phyloP scores from a whole-genome alignment of 495 filamentous ascomycete species.

The Amorphotheca resinae region DNA sequence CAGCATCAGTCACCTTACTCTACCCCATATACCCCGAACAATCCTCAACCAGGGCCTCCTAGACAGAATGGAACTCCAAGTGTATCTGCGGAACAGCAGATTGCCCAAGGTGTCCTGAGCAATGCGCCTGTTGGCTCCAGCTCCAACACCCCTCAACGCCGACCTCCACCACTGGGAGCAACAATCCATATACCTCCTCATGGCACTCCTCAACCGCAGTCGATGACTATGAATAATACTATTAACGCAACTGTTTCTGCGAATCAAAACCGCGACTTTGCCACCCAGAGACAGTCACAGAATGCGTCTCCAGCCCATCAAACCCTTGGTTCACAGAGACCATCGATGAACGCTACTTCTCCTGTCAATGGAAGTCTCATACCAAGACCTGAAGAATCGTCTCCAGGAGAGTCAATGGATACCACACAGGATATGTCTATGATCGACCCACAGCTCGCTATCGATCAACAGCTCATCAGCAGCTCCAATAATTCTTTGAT shows the following conservation, averaged over 20 bases:
- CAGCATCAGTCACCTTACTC: slow-evolving; percentile 18
- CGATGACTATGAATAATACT: slow-evolving; percentile 17
- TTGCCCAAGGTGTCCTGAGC: slow-evolving; percentile 20
- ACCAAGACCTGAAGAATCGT: slow-evolving; percentile 8
- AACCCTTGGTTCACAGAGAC: slow-evolving; percentile 10
- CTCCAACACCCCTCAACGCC: slow-evolving; percentile 17
- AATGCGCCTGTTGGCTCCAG: slow-evolving; percentile 13
- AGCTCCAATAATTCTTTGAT: slow-evolving; percentile 7
- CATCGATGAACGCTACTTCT: slow-evolving; percentile 11
- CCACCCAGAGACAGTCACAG: slow-evolving; percentile 9
- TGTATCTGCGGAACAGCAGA: slow-evolving; percentile 21
- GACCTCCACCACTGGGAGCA: slow-evolving; percentile 15
- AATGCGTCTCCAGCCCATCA: slow-evolving; percentile 17
- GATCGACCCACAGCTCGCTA: slow-evolving; percentile 20
- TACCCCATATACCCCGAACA: slow-evolving; percentile 16
- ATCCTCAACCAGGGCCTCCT: slow-evolving; percentile 8
- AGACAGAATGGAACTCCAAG: slow-evolving; percentile 13
- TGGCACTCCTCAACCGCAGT: slow-evolving; percentile 11
- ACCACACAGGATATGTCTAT: slow-evolving; percentile 17
- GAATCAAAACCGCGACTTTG: slow-evolving; percentile 1
- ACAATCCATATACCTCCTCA: slow-evolving; percentile 18
- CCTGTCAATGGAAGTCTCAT: slow-evolving; percentile 8
- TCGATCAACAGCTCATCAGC: slow-evolving; percentile 16
- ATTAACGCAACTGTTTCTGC: slow-evolving; percentile 11
- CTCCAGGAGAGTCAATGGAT: slow-evolving; percentile 1